A percentile compares a stretch with the other conserved stretches of the same genome.
Conservation (phyloP, 441 rosid species). For the Populus tomentosa region DNA sequence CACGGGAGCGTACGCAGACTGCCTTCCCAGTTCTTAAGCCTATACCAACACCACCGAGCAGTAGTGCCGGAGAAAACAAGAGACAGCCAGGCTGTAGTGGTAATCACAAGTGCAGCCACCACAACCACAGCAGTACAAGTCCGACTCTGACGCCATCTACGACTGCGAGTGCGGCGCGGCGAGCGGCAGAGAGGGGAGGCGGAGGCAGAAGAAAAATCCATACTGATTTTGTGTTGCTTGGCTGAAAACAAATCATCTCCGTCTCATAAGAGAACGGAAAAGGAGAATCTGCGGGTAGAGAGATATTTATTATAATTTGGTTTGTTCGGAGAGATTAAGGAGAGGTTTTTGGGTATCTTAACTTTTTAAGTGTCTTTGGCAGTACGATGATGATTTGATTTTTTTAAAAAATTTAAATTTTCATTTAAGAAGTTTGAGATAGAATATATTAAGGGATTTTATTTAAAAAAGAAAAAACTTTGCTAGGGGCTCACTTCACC, state of each 20-base stretch:
- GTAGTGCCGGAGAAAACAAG: slow-evolving; percentile 69
- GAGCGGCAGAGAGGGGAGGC: slow-evolving; percentile 12
- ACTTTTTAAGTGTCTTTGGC: not conserved
- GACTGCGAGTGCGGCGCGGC: slow-evolving; percentile 36
- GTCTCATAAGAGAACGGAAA: not conserved
- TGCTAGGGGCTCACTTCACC: too few species aligned
- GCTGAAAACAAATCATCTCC: not conserved
- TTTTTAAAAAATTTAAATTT: not conserved
- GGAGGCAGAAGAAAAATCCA: slow-evolving; percentile 10
- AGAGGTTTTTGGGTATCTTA: not conserved
- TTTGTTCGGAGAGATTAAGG: not conserved
- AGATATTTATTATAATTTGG: not conserved
- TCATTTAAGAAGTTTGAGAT: too few species aligned
- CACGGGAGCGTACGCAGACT: slow-evolving; percentile 21
- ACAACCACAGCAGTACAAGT: slow-evolving; percentile 47
- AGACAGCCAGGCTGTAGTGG: slow-evolving; percentile 76
- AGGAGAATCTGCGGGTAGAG: not conserved
- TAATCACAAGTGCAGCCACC: slow-evolving; percentile 51
- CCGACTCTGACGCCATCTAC: slow-evolving; percentile 52
- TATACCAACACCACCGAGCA: slow-evolving; percentile 45
- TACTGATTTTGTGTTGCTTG: not conserved
- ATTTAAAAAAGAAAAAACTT: too few species aligned
- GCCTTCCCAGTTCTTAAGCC: slow-evolving; percentile 53
- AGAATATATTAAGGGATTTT: too few species aligned
- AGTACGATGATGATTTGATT: too few species aligned